These are phyloP conservation scores for Euclidium syriacum DNA, from an alignment of 345 rosid genomes.

Conservation along the genomic window DNA sequence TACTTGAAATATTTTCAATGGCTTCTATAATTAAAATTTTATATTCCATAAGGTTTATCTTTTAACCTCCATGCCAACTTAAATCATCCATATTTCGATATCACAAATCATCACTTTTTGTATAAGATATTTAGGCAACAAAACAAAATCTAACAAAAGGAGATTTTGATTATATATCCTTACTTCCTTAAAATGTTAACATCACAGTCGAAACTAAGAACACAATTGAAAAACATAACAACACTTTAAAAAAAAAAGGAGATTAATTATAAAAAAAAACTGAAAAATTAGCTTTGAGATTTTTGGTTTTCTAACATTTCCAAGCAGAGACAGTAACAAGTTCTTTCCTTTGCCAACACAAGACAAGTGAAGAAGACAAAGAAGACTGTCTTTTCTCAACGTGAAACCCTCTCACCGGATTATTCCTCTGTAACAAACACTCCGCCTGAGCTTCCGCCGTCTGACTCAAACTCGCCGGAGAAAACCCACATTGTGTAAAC, in stretches of 20 bases:
- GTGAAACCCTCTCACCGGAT: slow-evolving; percentile 65
- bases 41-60: too few relatives aligned
- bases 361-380: slow-evolving; percentile 45
- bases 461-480: slow-evolving; percentile 60
- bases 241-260: not conserved
- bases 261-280: not conserved
- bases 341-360: slow-evolving; percentile 87
- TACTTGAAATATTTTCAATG: too few relatives aligned
- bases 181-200: slow-evolving; percentile 24
- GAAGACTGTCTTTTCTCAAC: slow-evolving; percentile 71
- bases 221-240: slow-evolving; percentile 21
- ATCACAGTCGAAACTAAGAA: not conserved
- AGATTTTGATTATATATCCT: slow-evolving; percentile 23
- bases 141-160: slow-evolving; percentile 18
- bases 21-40: too few relatives aligned
- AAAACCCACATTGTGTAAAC: slow-evolving; percentile 64
- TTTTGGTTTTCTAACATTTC: slow-evolving; percentile 49
- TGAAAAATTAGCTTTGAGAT: slow-evolving; percentile 4
- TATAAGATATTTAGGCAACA: too few relatives aligned
- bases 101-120: too few relatives aligned
- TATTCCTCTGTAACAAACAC: slow-evolving; percentile 62
- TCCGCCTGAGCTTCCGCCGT: slow-evolving; percentile 88
- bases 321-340: slow-evolving; percentile 85
- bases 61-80: too few relatives aligned
- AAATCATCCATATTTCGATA: too few relatives aligned